Percentiles rank a stretch among this genome's conserved stretches.
These are phyloP conservation scores for Tothia fuscella DNA, from an alignment of 2,329 filamentous ascomycete species.

Conservation along the genomic window DNA sequence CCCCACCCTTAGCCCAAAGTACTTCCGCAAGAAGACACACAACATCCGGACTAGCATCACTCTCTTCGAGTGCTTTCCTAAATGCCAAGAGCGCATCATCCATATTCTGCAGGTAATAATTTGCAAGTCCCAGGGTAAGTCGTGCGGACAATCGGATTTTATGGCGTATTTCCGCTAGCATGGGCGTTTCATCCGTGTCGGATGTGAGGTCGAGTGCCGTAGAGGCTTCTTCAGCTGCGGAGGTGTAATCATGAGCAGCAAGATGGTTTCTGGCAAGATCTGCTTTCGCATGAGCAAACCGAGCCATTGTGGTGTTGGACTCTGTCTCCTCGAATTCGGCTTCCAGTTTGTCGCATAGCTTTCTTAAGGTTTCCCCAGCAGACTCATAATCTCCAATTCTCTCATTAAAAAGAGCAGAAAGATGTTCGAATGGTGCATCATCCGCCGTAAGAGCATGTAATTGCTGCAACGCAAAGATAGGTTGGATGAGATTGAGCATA, in stretches of 20 bases:
- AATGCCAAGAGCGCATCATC: conserved; percentile 68
- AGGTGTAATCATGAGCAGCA: conserved; percentile 49
- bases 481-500: conserved; percentile 53
- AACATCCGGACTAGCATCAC: conserved; percentile 64
- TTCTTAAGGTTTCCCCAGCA: conserved; percentile 52
- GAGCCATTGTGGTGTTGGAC: conserved; percentile 57
- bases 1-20: conserved; percentile 77
- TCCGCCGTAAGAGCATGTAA: conserved; percentile 58
- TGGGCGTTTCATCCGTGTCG: conserved; percentile 56
- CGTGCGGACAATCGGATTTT: conserved; percentile 73
- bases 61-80: conserved; percentile 66
- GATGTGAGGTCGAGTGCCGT: conserved; percentile 66
- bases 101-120: conserved; percentile 57
- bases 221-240: conserved; percentile 69
- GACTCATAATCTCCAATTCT: conserved; percentile 56
- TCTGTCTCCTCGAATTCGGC: conserved; percentile 76
- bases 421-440: conserved; percentile 62
- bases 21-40: conserved; percentile 83
- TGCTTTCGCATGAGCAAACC: conserved; percentile 71
- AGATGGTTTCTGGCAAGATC: conserved; percentile 80
- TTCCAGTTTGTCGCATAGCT: conserved; percentile 60
- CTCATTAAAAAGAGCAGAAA: conserved; percentile 71
- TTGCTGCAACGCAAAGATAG: conserved; percentile 80
- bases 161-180: conserved; percentile 51
- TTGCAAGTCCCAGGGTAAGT: conserved; percentile 71